phyloP scores from a whole-genome alignment of 2,329 filamentous ascomycete species.

The Penicillium sp. region DNA sequence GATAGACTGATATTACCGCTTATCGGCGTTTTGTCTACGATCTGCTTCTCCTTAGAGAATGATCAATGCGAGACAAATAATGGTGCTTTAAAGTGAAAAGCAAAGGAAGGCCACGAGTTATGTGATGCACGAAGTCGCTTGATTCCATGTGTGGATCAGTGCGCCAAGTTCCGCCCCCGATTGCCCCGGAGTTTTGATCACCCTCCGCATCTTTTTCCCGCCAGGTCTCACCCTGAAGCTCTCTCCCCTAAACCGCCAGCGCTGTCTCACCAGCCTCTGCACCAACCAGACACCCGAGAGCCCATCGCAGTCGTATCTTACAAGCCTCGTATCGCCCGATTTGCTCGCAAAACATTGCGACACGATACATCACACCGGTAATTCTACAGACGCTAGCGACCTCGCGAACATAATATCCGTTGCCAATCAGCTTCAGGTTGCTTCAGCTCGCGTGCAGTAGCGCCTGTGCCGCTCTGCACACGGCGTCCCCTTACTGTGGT shows the following conservation, averaged over 20 bases:
- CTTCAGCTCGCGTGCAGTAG: slow-evolving; percentile 8
- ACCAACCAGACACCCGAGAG: neutral
- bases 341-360: neutral
- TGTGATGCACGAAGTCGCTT: too few species aligned
- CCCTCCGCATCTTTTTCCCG: neutral
- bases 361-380: slow-evolving; percentile 3
- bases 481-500: slow-evolving; percentile 5
- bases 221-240: neutral
- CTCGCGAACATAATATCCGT: neutral
- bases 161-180: slow-evolving; percentile 11
- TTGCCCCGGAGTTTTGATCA: slow-evolving; percentile 3
- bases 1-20: neutral
- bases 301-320: neutral
- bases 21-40: neutral
- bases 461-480: slow-evolving; percentile 9
- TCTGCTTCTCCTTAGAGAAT: too few species aligned
- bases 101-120: neutral
- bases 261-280: slow-evolving; percentile 1
- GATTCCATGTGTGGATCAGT: neutral
- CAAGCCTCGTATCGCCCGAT: neutral
- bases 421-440: slow-evolving; percentile 1
- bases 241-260: neutral
- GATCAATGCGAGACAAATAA: neutral
- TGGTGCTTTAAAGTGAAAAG: neutral
- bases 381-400: slow-evolving; percentile 2